Evolutionary conservation across 2,329 filamentous ascomycete genomes (phyloP).

Genomic region (Nigrograna mackinnonii): DNA sequence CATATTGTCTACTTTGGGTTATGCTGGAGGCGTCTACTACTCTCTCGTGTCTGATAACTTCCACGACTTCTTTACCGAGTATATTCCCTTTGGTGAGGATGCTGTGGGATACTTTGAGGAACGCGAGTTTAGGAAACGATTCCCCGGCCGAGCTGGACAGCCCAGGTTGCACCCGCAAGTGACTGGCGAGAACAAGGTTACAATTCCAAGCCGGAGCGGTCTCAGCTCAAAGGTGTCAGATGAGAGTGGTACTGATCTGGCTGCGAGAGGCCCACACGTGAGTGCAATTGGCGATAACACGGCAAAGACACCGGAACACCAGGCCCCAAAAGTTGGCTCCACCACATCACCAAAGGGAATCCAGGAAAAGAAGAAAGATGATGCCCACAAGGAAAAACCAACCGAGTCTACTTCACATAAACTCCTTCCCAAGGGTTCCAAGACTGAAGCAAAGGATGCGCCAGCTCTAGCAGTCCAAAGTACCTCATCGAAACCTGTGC

Average conservation of each 20-base stretch:
- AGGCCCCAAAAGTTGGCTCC: slow-evolving; percentile 30
- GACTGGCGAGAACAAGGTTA: slow-evolving; percentile 69
- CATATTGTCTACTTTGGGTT: slow-evolving; percentile 76
- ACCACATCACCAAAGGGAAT: slow-evolving; percentile 21
- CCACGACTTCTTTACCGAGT: slow-evolving; percentile 99
- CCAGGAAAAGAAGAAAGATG: slow-evolving; percentile 34
- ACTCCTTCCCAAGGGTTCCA: slow-evolving; percentile 19
- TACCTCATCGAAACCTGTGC: slow-evolving; percentile 29
- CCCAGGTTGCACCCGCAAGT: slow-evolving; percentile 50
- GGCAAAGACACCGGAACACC: slow-evolving; percentile 1
- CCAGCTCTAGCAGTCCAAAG: slow-evolving; percentile 16
- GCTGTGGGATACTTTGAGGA: slow-evolving; percentile 95
- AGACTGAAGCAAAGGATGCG: slow-evolving; percentile 27
- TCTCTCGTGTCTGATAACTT: slow-evolving; percentile 95
- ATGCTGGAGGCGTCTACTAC: slow-evolving; percentile 88
- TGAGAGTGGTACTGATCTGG: slow-evolving; percentile 50
- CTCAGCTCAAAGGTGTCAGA: slow-evolving; percentile 78
- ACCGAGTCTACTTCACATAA: slow-evolving; percentile 21
- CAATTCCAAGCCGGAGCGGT: slow-evolving; percentile 83
- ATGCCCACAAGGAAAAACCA: slow-evolving; percentile 27
- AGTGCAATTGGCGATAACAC: slow-evolving; percentile 59
- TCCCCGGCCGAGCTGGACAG: slow-evolving; percentile 56
- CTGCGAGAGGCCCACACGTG: slow-evolving; percentile 59
- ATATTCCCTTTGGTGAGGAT: slow-evolving; percentile 91
- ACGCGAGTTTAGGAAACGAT: slow-evolving; percentile 86